These are phyloP conservation scores for Hypoxylon trugodes DNA, from an alignment of 495 filamentous ascomycete genomes.

Conservation along the genomic window DNA sequence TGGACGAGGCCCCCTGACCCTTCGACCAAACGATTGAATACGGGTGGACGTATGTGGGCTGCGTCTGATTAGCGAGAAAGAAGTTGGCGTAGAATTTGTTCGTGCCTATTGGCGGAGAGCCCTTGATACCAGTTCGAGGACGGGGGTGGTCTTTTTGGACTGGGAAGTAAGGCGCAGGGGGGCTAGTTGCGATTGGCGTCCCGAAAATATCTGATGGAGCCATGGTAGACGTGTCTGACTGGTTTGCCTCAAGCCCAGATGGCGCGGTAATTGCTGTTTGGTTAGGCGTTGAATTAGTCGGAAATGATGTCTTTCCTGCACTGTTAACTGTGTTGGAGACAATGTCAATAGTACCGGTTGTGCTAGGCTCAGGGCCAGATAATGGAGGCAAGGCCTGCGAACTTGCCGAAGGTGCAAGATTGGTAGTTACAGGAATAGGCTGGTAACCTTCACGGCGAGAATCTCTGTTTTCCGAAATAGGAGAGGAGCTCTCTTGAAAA, in stretches of 20 bases:
- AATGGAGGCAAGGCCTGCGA: slow-evolving; percentile 14
- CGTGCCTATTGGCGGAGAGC: slow-evolving; percentile 68
- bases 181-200: slow-evolving; percentile 66
- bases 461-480: slow-evolving; percentile 3
- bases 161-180: slow-evolving; percentile 63
- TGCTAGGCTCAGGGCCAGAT: slow-evolving; percentile 48
- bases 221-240: slow-evolving; percentile 25
- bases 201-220: slow-evolving; percentile 55
- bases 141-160: slow-evolving; percentile 56
- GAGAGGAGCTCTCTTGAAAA: slow-evolving; percentile 15
- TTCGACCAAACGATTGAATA: slow-evolving; percentile 83
- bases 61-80: slow-evolving; percentile 77
- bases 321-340: slow-evolving; percentile 8
- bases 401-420: slow-evolving; percentile 14
- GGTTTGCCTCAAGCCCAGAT: background rate
- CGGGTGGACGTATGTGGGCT: slow-evolving; percentile 81
- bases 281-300: slow-evolving; percentile 12
- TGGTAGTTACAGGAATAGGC: slow-evolving; percentile 4
- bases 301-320: slow-evolving; percentile 9
- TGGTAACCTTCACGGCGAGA: slow-evolving; percentile 30
- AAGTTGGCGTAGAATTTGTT: slow-evolving; percentile 96
- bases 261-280: slow-evolving; percentile 1
- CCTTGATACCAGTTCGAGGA: slow-evolving; percentile 49
- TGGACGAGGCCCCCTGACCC: slow-evolving; percentile 69
- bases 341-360: slow-evolving; percentile 14